Evolutionary conservation across 2,329 filamentous ascomycete genomes (phyloP).

Genomic region (Hirsutella minnesotensis): DNA sequence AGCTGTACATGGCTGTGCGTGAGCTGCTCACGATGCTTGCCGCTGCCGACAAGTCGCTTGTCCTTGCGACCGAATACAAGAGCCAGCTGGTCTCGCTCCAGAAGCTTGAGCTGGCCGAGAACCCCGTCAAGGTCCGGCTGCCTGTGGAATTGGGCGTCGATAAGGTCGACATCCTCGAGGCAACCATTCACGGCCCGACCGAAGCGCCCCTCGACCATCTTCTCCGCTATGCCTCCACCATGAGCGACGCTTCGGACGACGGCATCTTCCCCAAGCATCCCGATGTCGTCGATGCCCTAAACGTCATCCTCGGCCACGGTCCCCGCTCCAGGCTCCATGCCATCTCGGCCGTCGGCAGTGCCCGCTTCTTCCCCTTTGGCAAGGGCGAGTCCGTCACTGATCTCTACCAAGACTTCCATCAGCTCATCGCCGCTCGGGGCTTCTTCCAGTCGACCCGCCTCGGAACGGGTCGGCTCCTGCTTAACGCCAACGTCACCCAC

Average conservation of each 20-base stretch:
- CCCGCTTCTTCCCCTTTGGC: conserved; percentile 35
- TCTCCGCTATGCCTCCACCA: conserved; percentile 30
- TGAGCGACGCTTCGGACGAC: conserved; percentile 24
- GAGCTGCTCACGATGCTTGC: conserved; percentile 23
- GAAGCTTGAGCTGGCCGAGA: conserved; percentile 21
- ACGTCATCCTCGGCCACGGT: conserved; percentile 35
- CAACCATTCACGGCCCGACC: conserved; percentile 28
- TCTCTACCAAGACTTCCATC: conserved; percentile 16
- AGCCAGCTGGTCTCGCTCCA: conserved; percentile 29
- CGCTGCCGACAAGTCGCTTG: conserved; percentile 14
- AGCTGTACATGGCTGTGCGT: conserved; percentile 29
- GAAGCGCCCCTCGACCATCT: conserved; percentile 27
- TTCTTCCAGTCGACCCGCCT: conserved; percentile 44
- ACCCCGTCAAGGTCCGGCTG: conserved; percentile 23
- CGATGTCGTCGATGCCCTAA: conserved; percentile 37
- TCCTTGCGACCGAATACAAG: conserved; percentile 39
- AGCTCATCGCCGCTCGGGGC: conserved; percentile 33
- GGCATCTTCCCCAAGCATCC: conserved; percentile 34
- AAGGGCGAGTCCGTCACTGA: conserved; percentile 12
- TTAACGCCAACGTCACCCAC: conserved; percentile 44
- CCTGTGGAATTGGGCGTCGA: conserved; percentile 17
- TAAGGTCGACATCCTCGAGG: conserved; percentile 22
- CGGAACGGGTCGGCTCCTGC: conserved; percentile 38
- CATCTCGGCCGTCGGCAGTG: conserved; percentile 30
- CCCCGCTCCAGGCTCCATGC: conserved; percentile 23